Evolutionary conservation across 768 basidiomycete species (phyloP).

Genomic region (Agaricus subrufescens): DNA sequence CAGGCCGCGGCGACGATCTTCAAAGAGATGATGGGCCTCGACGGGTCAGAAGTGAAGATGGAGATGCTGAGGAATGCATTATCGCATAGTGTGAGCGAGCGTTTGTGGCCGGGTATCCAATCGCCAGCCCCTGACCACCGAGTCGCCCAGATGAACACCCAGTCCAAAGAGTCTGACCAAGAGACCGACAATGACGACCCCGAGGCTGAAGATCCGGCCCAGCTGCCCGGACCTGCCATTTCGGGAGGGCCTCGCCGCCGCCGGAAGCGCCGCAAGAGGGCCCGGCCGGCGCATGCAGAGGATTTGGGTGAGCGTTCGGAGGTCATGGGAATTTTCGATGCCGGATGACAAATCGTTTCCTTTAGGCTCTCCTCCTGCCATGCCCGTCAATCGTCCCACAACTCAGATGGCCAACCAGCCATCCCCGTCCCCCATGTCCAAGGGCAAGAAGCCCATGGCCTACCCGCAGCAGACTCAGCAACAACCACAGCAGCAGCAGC

Average conservation of each 20-base stretch:
- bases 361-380: slow-evolving; percentile 27
- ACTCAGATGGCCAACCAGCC: slow-evolving; percentile 30
- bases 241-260: slow-evolving; percentile 1
- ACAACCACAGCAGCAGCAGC: slow-evolving; percentile 29
- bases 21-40: slow-evolving; percentile 4
- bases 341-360: slow-evolving; percentile 32
- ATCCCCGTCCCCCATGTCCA: slow-evolving; percentile 74
- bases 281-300: not conserved
- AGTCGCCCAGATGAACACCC: not conserved
- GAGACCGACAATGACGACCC: slow-evolving; percentile 6
- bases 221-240: not conserved
- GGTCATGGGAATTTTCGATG: slow-evolving; percentile 20
- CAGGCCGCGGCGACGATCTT: slow-evolving; percentile 8
- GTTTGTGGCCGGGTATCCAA: not conserved
- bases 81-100: not conserved
- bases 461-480: slow-evolving; percentile 39
- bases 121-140: not conserved
- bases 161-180: slow-evolving; percentile 3
- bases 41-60: slow-evolving; percentile 8
- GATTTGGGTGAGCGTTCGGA: slow-evolving; percentile 11
- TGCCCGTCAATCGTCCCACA: slow-evolving; percentile 32
- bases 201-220: slow-evolving; percentile 2
- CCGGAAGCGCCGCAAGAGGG: slow-evolving; percentile 1
- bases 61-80: slow-evolving; percentile 6
- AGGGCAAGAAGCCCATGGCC: slow-evolving; percentile 91